These are phyloP conservation scores for Didymella sp. DNA, from an alignment of 2,329 filamentous ascomycete genomes.

Conservation along the genomic window DNA sequence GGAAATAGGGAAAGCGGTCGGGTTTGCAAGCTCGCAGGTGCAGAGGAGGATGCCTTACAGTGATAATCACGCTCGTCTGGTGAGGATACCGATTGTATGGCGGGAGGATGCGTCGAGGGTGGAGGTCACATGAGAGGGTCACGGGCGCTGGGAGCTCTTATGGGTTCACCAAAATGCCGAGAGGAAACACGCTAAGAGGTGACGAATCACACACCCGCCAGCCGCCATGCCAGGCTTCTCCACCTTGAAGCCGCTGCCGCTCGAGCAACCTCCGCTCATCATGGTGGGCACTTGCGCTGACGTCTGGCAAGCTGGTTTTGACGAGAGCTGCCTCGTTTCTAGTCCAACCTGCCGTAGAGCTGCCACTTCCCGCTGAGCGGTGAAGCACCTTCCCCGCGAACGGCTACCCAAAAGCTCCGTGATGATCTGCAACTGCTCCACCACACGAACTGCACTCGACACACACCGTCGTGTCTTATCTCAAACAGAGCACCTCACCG, in stretches of 20 bases:
- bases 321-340: background rate
- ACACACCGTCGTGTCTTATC: conserved; percentile 10
- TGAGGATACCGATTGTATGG: conserved; percentile 8
- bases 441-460: conserved; percentile 4
- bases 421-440: conserved; percentile 10
- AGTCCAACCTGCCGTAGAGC: background rate
- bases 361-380: too few species aligned
- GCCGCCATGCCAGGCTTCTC: conserved; percentile 17
- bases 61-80: conserved; percentile 10
- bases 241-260: conserved; percentile 16
- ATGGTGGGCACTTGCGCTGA: conserved; percentile 1
- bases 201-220: conserved; percentile 11
- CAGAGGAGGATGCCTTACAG: conserved; percentile 8
- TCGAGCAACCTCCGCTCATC: conserved; percentile 12
- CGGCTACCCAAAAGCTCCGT: background rate
- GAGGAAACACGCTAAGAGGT: conserved; percentile 13
- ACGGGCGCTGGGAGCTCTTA: conserved; percentile 23
- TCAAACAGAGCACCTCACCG: conserved; percentile 1
- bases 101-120: conserved; percentile 12
- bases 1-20: background rate
- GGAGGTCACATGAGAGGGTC: conserved; percentile 22
- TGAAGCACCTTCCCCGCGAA: background rate
- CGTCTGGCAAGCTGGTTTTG: background rate
- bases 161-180: conserved; percentile 21
- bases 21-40: background rate